These are phyloP conservation scores for Helicocarpus griseus DNA, from an alignment of 2,329 filamentous ascomycete species.

Conservation along the genomic window DNA sequence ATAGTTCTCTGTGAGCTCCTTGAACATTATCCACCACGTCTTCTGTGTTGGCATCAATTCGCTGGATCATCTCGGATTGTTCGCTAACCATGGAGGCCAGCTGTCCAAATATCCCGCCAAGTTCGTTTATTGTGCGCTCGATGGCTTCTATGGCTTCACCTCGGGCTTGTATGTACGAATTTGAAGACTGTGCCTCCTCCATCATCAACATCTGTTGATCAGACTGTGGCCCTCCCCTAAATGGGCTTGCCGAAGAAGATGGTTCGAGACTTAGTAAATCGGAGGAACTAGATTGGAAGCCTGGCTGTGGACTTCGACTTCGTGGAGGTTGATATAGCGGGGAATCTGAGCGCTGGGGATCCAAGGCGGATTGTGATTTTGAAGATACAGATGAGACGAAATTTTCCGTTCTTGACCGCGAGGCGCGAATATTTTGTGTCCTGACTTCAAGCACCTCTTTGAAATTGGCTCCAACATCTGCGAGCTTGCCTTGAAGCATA, in stretches of 20 bases:
- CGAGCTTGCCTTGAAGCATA: constrained; percentile 80
- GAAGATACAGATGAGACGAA: constrained; percentile 86
- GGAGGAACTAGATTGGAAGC: constrained; percentile 37
- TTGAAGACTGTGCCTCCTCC: constrained; percentile 80
- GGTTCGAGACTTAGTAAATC: constrained; percentile 81
- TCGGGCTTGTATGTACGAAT: constrained; percentile 84
- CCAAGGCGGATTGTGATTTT: constrained; percentile 55
- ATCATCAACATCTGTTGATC: constrained; percentile 86
- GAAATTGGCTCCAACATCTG: constrained; percentile 88
- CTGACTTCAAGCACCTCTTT: constrained; percentile 94
- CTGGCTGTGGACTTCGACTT: constrained; percentile 54
- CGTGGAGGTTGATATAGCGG: constrained; percentile 76
- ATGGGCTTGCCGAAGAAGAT: constrained; percentile 36
- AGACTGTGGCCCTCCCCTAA: constrained; percentile 46
- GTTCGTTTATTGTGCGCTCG: constrained; percentile 84
- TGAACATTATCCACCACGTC: constrained; percentile 98
- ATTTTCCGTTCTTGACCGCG: constrained; percentile 83
- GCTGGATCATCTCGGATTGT: constrained; percentile 94
- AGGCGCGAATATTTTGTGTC: constrained; percentile 96
- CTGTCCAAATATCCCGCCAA: constrained; percentile 88
- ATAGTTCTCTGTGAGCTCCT: constrained; percentile 83
- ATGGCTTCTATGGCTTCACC: constrained; percentile 96
- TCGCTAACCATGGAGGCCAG: constrained; percentile 94
- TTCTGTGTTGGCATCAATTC: constrained; percentile 95
- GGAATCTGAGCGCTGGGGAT: constrained; percentile 64